Evolutionary conservation across 805 yeast species (phyloP).

Genomic region (Myxozyma lipomycoides): DNA sequence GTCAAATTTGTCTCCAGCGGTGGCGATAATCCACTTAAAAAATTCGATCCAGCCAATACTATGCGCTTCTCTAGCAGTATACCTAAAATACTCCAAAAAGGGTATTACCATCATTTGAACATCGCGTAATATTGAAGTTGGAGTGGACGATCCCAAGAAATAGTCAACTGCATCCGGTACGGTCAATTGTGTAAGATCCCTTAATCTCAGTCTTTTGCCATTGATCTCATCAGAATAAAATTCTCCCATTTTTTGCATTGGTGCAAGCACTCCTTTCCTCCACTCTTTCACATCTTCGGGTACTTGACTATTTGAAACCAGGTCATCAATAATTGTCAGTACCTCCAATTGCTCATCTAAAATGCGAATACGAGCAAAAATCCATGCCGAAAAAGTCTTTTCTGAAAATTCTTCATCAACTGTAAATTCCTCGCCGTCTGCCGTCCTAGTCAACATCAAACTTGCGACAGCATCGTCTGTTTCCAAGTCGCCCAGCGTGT

Average conservation of each 20-base stretch:
- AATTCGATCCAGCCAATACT: conserved; percentile 18
- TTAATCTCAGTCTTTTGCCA: conserved; percentile 9
- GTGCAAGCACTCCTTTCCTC: conserved; percentile 34
- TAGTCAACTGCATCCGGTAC: conserved; percentile 14
- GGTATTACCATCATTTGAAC: conserved; percentile 33
- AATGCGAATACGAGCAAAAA: conserved; percentile 32
- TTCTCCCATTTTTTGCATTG: conserved; percentile 29
- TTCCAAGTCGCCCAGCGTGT: conserved; percentile 14
- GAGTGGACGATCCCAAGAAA: conserved; percentile 23
- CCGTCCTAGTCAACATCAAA: not conserved
- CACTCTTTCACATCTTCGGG: conserved; percentile 29
- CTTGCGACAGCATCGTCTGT: conserved; percentile 20
- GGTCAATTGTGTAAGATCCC: not conserved
- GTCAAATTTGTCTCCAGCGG: conserved; percentile 4
- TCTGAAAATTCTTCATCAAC: conserved; percentile 30
- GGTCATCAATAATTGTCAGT: conserved; percentile 22
- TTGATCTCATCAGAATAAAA: conserved; percentile 8
- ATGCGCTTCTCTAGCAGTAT: conserved; percentile 23
- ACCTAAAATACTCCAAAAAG: conserved; percentile 31
- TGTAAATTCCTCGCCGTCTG: not conserved
- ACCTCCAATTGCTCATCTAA: conserved; percentile 29
- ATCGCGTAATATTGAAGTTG: conserved; percentile 28
- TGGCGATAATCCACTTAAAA: conserved; percentile 19
- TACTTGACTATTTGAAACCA: conserved; percentile 9
- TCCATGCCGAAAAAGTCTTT: conserved; percentile 28